Percentiles rank a stretch among this genome's conserved stretches.
phyloP scores from a whole-genome alignment of 768 basidiomycete genomes.

The Mycena galericulata region DNA sequence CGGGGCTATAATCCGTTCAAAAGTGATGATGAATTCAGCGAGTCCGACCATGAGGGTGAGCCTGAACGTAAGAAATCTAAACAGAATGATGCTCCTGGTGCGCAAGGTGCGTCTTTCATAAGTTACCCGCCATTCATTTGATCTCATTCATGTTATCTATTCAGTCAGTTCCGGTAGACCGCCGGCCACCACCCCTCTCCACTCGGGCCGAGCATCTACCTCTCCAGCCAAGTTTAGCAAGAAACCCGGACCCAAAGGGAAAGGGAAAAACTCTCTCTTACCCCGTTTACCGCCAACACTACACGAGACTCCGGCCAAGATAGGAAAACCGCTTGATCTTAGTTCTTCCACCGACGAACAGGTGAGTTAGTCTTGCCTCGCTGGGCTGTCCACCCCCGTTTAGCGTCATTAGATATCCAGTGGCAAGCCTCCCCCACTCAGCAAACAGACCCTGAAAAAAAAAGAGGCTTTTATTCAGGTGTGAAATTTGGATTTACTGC shows the following conservation, averaged over 20 bases:
- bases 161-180: conserved; percentile 8
- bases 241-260: conserved; percentile 1
- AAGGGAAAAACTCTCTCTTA: not conserved
- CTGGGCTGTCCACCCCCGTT: not conserved
- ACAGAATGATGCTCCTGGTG: not conserved
- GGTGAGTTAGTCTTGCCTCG: not conserved
- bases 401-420: not conserved
- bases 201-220: not conserved
- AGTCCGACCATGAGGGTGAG: not conserved
- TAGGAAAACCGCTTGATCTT: not conserved
- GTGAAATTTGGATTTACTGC: not conserved
- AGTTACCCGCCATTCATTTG: not conserved
- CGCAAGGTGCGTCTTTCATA: not conserved
- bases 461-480: not conserved
- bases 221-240: conserved; percentile 6
- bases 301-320: not conserved
- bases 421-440: not conserved
- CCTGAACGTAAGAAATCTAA: not conserved
- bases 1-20: not conserved
- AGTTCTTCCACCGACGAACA: not conserved
- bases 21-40: not conserved
- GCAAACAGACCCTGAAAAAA: not conserved
- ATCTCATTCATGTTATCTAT: not conserved
- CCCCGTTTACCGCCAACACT: not conserved
- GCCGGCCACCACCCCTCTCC: not conserved